A percentile compares a stretch with the other conserved stretches of the same genome.
These are phyloP conservation scores for Pseudopyrenochaeta lycopersici DNA, from an alignment of 2,329 filamentous ascomycete genomes.

Conservation along the genomic window DNA sequence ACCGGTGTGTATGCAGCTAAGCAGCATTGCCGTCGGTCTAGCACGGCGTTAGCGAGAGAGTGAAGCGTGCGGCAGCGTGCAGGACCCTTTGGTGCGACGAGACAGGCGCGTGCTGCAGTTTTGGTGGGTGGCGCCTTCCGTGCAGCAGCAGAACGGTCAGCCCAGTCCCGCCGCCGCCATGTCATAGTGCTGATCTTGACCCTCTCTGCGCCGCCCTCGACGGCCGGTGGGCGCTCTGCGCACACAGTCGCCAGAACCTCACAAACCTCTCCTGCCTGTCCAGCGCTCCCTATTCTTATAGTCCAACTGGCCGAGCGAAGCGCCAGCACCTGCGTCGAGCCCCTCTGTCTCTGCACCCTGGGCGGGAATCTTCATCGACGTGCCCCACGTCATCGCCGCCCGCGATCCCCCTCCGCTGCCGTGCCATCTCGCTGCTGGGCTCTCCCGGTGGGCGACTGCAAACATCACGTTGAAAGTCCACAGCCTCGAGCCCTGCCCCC, in stretches of 20 bases:
- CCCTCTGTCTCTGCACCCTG: slow-evolving; percentile 18
- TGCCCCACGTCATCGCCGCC: background rate
- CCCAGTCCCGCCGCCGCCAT: background rate
- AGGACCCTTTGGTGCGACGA: background rate
- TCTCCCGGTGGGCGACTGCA: slow-evolving; percentile 17
- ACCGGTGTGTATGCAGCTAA: slow-evolving; percentile 8
- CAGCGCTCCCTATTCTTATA: background rate
- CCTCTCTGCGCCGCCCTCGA: background rate
- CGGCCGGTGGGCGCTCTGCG: background rate
- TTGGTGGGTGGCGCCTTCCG: background rate
- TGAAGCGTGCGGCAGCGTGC: background rate
- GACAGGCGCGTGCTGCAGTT: background rate
- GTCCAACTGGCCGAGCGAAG: background rate
- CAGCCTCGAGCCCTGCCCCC: slow-evolving; percentile 12
- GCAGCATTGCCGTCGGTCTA: background rate
- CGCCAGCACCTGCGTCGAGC: background rate
- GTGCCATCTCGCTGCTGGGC: slow-evolving; percentile 9
- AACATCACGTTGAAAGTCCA: slow-evolving; percentile 21
- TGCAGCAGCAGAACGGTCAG: background rate
- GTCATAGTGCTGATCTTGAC: slow-evolving; percentile 2
- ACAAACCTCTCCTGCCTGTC: background rate
- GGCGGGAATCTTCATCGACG: background rate
- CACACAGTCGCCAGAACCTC: slow-evolving; percentile 1
- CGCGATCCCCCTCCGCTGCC: background rate
- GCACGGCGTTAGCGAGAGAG: background rate